Conservation (phyloP, 768 basidiomycete genomes). For the Lactarius hengduanensis region DNA sequence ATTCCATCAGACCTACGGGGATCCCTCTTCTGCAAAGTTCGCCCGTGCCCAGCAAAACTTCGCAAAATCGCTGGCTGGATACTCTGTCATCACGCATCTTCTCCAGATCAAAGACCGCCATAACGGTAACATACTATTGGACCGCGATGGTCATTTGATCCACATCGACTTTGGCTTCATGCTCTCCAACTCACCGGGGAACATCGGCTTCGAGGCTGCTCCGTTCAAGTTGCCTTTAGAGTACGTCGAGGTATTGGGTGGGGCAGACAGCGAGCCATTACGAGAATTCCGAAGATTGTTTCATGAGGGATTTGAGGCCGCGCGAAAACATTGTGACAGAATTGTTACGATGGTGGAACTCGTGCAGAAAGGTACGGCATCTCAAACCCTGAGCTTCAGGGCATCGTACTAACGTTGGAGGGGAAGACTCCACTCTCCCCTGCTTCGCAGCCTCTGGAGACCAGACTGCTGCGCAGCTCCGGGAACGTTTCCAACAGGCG, state of each 20-base stretch:
- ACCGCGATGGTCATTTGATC: conserved; percentile 91
- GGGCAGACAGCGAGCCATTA: conserved; percentile 71
- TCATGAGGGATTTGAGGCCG: conserved; percentile 90
- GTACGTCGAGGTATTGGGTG: conserved; percentile 95
- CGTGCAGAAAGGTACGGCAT: conserved; percentile 90
- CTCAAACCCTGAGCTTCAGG: background rate
- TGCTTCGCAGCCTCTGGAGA: conserved; percentile 91
- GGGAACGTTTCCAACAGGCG: conserved; percentile 92
- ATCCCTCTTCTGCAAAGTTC: conserved; percentile 83
- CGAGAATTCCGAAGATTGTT: conserved; percentile 84
- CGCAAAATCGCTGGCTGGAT: conserved; percentile 94
- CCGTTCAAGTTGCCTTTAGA: conserved; percentile 96
- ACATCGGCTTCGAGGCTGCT: conserved; percentile 98
- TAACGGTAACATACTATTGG: conserved; percentile 96
- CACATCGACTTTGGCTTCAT: conserved; percentile 99
- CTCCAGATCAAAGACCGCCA: conserved; percentile 98
- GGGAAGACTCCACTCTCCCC: conserved; percentile 78
- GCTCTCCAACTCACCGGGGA: conserved; percentile 94
- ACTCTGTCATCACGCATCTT: conserved; percentile 93
- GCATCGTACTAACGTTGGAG: conserved; percentile 19
- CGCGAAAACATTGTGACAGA: conserved; percentile 93
- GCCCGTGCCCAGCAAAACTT: conserved; percentile 91
- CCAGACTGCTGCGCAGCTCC: conserved; percentile 81
- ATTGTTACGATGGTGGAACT: conserved; percentile 94
- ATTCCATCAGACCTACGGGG: conserved; percentile 74